Evolutionary conservation across 225 moss, liverwort and hornwort genomes (phyloP).

Genomic region (Marchantia polymorpha): DNA sequence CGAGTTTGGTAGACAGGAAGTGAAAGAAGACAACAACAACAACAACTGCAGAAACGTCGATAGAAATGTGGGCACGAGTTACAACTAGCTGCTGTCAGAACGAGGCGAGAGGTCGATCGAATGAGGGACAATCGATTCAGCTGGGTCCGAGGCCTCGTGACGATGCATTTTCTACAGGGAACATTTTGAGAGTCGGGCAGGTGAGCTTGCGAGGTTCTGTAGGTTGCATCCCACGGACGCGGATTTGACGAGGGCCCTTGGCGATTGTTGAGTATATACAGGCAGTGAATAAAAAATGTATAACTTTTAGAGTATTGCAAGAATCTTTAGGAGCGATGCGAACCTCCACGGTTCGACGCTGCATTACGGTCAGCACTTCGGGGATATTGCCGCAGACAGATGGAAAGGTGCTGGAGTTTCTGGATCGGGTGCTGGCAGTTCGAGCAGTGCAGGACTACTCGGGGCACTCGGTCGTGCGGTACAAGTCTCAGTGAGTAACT

Average conservation of each 20-base stretch:
- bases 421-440: constrained; percentile 24
- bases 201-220: background rate
- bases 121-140: background rate
- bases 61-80: background rate
- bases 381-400: constrained; percentile 22
- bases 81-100: background rate
- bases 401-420: constrained; percentile 25
- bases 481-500: background rate
- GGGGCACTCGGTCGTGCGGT: constrained; percentile 20
- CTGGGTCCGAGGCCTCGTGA: background rate
- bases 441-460: constrained; percentile 30
- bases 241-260: background rate
- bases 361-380: background rate
- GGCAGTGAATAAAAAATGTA: background rate
- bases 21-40: background rate
- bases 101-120: background rate
- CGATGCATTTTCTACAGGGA: background rate
- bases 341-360: background rate
- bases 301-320: background rate
- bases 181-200: background rate
- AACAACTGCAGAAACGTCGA: background rate
- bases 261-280: background rate
- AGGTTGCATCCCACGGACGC: background rate
- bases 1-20: background rate
- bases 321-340: background rate